Evolutionary conservation across 23 red algal genomes (phyloP).

Genomic region (Pyropia yezoensis): DNA sequence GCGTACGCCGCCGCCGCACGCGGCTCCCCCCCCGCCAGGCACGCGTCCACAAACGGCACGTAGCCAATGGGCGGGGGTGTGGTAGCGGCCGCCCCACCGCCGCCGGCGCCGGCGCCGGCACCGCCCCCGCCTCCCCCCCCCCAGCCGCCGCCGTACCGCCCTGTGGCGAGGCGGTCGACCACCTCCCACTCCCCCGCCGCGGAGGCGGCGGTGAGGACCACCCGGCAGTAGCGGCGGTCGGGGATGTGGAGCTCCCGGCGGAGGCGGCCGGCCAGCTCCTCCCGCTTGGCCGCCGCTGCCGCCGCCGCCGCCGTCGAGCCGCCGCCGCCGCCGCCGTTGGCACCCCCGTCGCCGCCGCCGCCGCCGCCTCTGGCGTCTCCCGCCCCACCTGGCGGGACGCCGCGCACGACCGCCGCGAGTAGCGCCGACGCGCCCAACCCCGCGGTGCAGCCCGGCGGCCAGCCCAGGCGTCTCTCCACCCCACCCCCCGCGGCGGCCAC

Average conservation of each 20-base stretch:
- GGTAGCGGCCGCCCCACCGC: neutral
- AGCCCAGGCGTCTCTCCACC: too few species aligned
- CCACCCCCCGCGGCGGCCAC: too few species aligned
- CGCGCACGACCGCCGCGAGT: too few species aligned
- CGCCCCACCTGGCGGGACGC: too few species aligned
- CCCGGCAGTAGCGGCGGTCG: constrained; percentile 48
- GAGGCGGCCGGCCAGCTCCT: constrained; percentile 1
- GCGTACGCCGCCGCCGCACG: constrained; percentile 50
- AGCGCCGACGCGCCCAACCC: too few species aligned
- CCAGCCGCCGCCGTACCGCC: constrained; percentile 16
- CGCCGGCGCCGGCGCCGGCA: constrained; percentile 17
- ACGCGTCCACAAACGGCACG: constrained; percentile 51
- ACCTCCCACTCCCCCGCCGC: constrained; percentile 24
- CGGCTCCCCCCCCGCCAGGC: constrained; percentile 27
- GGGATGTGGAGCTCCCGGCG: constrained; percentile 36
- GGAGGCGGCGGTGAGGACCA: constrained; percentile 30
- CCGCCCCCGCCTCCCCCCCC: constrained; percentile 18
- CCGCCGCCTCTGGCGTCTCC: too few species aligned
- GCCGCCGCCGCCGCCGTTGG: too few species aligned
- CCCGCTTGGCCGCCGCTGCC: too few species aligned
- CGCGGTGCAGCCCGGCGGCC: too few species aligned
- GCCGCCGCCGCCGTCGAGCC: too few species aligned
- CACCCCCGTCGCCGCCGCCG: too few species aligned
- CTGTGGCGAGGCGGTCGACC: constrained; percentile 26
- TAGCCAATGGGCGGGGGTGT: constrained; percentile 49